phyloP scores from a whole-genome alignment of 2,329 filamentous ascomycete genomes.

The Penicillium sp. region DNA sequence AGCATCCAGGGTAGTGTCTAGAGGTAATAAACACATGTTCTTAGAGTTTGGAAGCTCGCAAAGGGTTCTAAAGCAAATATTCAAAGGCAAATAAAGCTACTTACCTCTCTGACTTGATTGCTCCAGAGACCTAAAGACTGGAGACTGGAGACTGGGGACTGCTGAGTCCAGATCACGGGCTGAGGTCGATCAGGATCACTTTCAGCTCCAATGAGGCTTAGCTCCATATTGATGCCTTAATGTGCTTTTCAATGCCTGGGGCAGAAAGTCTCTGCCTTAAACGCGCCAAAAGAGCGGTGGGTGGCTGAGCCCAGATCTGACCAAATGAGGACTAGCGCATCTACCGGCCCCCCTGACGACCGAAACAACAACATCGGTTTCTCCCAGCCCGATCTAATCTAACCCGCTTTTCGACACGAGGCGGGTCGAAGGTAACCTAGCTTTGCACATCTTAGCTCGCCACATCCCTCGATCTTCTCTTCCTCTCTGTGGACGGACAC shows the following conservation, averaged over 20 bases:
- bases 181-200: conserved; percentile 14
- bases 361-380: conserved; percentile 24
- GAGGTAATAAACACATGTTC: conserved; percentile 10
- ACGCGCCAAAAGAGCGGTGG: conserved; percentile 12
- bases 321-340: conserved; percentile 12
- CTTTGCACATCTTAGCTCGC: conserved; percentile 5
- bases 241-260: not conserved
- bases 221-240: not conserved
- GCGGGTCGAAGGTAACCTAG: conserved; percentile 10
- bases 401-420: conserved; percentile 22
- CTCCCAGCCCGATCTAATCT: conserved; percentile 24
- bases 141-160: conserved; percentile 15
- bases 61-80: not conserved
- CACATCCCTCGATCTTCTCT: conserved; percentile 4
- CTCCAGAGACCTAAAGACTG: conserved; percentile 12
- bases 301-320: conserved; percentile 5
- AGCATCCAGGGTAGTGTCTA: conserved; percentile 18
- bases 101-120: conserved; percentile 7
- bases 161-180: conserved; percentile 22
- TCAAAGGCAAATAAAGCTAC: not conserved
- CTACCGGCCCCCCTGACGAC: conserved; percentile 24
- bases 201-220: conserved; percentile 11
- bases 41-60: not conserved
- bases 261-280: not conserved
- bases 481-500: conserved; percentile 19